A percentile compares a stretch with the other conserved stretches of the same genome.
These are phyloP conservation scores for Fusarium falciforme DNA, from an alignment of 2,329 filamentous ascomycete species.

Conservation along the genomic window DNA sequence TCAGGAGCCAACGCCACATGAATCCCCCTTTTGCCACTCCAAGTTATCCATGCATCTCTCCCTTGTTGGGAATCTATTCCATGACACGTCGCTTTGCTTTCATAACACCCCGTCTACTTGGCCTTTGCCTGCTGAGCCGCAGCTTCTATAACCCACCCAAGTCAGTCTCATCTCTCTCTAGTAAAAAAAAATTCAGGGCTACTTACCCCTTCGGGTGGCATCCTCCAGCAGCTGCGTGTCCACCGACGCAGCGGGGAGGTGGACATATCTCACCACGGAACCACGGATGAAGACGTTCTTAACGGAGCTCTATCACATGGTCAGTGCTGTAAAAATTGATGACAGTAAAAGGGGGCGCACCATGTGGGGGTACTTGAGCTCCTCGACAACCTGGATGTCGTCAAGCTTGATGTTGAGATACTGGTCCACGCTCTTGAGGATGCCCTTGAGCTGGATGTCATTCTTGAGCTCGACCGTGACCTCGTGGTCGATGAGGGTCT, in stretches of 20 bases:
- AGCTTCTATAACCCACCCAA: conserved; percentile 57
- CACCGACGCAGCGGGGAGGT: conserved; percentile 83
- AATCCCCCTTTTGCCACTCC: conserved; percentile 34
- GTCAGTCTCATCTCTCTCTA: conserved; percentile 10
- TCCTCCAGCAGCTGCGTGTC: conserved; percentile 91
- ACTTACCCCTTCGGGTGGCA: conserved; percentile 84
- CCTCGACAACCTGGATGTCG: conserved; percentile 91
- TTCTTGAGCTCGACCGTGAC: conserved; percentile 99
- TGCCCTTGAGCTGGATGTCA: conserved; percentile 96
- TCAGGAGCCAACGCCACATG: conserved; percentile 45
- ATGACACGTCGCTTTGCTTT: conserved; percentile 13
- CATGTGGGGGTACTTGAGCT: conserved; percentile 94
- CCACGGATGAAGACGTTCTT: conserved; percentile 97
- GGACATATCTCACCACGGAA: conserved; percentile 92
- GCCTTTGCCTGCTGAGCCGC: conserved; percentile 68
- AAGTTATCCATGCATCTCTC: conserved; percentile 25
- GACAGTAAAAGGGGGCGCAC: conserved; percentile 57
- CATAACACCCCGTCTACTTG: conserved; percentile 52
- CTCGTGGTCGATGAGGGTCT: conserved; percentile 96
- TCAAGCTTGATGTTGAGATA: conserved; percentile 99
- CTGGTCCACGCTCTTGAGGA: conserved; percentile 96
- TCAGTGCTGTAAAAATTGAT: neutral
- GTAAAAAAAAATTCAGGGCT: neutral
- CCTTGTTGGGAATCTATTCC: conserved; percentile 10
- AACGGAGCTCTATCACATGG: conserved; percentile 70